phyloP scores from a whole-genome alignment of 2,329 filamentous ascomycete species.

The Aspergillus tanneri region DNA sequence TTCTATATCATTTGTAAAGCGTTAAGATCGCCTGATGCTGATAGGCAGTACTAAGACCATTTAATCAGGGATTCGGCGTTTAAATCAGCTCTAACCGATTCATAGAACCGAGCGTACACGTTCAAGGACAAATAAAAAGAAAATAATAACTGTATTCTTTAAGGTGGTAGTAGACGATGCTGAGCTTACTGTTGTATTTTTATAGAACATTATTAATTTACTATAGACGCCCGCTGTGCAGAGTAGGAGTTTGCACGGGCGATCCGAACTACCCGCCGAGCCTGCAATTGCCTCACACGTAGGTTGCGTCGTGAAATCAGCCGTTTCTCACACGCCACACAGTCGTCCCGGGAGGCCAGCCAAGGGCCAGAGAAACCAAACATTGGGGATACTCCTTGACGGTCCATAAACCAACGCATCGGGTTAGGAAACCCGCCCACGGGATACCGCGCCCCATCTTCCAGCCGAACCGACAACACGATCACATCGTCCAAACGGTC shows the following conservation, averaged over 20 bases:
- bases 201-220: background rate
- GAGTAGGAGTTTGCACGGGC: background rate
- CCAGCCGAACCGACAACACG: slow-evolving; percentile 3
- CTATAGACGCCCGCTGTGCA: background rate
- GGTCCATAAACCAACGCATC: slow-evolving; percentile 5
- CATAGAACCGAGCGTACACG: no score
- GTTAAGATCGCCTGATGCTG: no score
- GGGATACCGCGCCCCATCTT: background rate
- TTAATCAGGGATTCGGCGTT: no score
- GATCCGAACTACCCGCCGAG: slow-evolving; percentile 1
- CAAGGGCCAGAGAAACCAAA: slow-evolving; percentile 1
- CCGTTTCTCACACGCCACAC: background rate
- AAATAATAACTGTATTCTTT: no score
- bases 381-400: slow-evolving; percentile 1
- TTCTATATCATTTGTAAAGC: no score
- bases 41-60: no score
- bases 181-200: background rate
- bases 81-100: no score
- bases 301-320: background rate
- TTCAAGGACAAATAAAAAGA: no score
- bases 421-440: slow-evolving; percentile 2
- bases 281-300: background rate
- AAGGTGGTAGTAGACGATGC: background rate
- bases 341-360: slow-evolving; percentile 1
- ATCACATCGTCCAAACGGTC: background rate